A percentile compares a stretch with the other conserved stretches of the same genome.
These are phyloP conservation scores for Solanum dulcamara DNA, from an alignment of 257 asterid genomes.

Conservation along the genomic window DNA sequence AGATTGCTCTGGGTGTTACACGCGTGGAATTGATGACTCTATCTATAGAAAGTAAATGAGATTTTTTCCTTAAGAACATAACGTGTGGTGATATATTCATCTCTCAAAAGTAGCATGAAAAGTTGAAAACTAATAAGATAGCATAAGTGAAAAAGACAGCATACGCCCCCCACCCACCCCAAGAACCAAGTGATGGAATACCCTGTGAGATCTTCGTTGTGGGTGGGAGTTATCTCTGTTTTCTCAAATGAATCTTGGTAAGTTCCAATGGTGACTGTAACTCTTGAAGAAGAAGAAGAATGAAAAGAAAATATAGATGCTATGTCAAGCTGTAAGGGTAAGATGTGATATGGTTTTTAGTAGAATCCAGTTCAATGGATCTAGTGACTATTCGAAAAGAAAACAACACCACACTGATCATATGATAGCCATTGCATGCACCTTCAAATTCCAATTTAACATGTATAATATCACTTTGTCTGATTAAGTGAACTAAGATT, in stretches of 20 bases:
- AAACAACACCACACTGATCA: not conserved
- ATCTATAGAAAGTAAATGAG: not conserved
- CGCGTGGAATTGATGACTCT: not conserved
- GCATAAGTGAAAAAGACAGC: not conserved
- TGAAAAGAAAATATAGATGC: not conserved
- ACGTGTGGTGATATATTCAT: not conserved
- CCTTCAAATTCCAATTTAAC: not conserved
- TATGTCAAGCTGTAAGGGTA: not conserved
- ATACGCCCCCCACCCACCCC: rapidly evolving
- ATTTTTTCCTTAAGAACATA: not conserved
- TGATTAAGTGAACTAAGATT: not conserved
- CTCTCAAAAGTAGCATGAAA: not conserved
- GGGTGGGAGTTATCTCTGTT: not conserved
- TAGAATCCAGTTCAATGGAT: not conserved
- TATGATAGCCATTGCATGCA: not conserved
- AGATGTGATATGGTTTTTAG: not conserved
- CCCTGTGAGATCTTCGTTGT: not conserved
- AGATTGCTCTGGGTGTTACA: not conserved
- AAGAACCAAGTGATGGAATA: not conserved
- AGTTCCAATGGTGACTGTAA: not conserved
- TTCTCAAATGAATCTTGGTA: not conserved
- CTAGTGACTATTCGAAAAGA: not conserved
- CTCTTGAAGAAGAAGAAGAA: not conserved
- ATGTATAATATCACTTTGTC: not conserved
- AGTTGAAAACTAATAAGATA: not conserved